Evolutionary conservation across 768 basidiomycete species (phyloP), one percentile per base, ranked within the genome.

Genomic region (Tylopilus sp.): DNA sequence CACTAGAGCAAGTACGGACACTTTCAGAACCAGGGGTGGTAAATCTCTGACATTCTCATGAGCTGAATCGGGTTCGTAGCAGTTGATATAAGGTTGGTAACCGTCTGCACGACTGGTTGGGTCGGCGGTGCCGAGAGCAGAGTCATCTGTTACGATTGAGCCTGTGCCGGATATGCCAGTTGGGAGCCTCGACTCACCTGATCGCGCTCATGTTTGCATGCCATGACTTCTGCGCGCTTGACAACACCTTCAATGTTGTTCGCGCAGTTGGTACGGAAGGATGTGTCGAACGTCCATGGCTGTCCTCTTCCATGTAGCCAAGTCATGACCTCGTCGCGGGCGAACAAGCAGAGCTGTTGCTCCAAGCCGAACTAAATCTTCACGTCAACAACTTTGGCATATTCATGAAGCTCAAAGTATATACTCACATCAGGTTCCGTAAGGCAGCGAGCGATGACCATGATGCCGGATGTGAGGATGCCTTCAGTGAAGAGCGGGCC

Each of bases 401-500:
- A 3, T 21, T 6, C 11, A n/a, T 10, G 1, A 7, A 45, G 47
- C 5, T 9, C 36, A 40, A 50, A 20, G 25, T 2, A 36, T 31
- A 47, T 21, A 62, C 77, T 52, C 56, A 91, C 93, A 77, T 98
- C 94, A 17, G 94, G 93, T 63, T 93, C 88, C 4, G 91, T 93
- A 41, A 99, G 75, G 53, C 86, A 87, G 44, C 93, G 81, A 6
- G 86, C 94, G 47, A 99, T 93, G 2, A 94, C 88, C 78, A 97
- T 88, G 45, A 95, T 83, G 4, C 89, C 85, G 8, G 89, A 80
- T 0, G 91, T 84, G 38, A 99, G 73, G 33, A 97, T 71, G 8
- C 95, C 97, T 67, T 99, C 97, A 1, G 85, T 89, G 38, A 90
- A 86, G 48, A 91, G 80, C 2, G 89, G 87, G 1, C 91, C 92